A percentile compares a stretch with the other conserved stretches of the same genome.
Conservation (phyloP, 305 asterid species). For the Fraxinus sp. region DNA sequence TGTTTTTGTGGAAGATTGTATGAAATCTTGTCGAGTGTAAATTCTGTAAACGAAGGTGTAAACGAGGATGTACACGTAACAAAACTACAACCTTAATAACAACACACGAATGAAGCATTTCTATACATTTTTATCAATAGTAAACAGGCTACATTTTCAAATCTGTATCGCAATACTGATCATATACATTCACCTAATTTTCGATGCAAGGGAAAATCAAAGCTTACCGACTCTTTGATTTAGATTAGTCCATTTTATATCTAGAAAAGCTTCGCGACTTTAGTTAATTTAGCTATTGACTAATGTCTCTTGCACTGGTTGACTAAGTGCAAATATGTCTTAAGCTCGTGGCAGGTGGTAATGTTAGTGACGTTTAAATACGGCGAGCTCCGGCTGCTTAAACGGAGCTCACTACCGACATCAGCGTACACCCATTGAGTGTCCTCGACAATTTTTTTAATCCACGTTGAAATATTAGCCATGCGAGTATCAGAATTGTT, state of each 20-base stretch:
- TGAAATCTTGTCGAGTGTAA: no score
- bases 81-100: no score
- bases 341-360: conserved; percentile 41
- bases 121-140: no score
- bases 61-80: no score
- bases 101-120: no score
- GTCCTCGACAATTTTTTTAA: conserved; percentile 49
- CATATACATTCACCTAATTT: not conserved
- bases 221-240: not conserved
- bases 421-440: conserved; percentile 57
- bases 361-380: conserved; percentile 16
- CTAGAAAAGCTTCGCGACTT: not conserved
- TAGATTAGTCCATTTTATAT: not conserved
- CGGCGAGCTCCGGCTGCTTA: conserved; percentile 35
- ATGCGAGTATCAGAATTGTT: conserved; percentile 8
- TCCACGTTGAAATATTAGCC: conserved; percentile 31
- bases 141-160: not conserved
- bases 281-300: not conserved
- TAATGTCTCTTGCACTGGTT: conserved; percentile 26
- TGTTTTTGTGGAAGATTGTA: no score
- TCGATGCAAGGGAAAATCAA: not conserved
- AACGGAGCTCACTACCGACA: conserved; percentile 44
- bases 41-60: no score
- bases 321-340: conserved; percentile 43
- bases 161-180: not conserved